Conservation (phyloP, 805 yeast genomes). For the Candida gorgasii region DNA sequence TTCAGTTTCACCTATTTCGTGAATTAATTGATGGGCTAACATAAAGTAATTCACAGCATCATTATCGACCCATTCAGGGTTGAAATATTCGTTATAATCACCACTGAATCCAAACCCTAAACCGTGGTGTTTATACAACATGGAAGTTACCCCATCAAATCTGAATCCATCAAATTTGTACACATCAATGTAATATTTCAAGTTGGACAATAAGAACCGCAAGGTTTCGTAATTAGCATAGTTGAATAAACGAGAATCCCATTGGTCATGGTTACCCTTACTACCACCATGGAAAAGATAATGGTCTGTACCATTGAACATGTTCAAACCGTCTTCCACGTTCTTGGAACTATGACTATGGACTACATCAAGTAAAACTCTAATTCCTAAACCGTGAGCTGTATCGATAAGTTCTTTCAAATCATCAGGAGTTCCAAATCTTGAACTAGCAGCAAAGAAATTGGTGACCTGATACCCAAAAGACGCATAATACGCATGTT, state of each 20-base stretch:
- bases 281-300: conserved; percentile 93
- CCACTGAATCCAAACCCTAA: conserved; percentile 89
- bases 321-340: conserved; percentile 89
- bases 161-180: conserved; percentile 93
- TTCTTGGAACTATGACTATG: conserved; percentile 96
- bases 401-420: conserved; percentile 86
- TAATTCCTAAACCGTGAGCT: conserved; percentile 85
- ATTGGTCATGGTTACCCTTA: conserved; percentile 83
- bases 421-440: conserved; percentile 96
- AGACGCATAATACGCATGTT: conserved; percentile 96
- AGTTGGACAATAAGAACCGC: conserved; percentile 79
- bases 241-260: conserved; percentile 96
- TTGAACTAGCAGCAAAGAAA: conserved; percentile 85
- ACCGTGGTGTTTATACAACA: conserved; percentile 93
- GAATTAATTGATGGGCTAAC: conserved; percentile 83
- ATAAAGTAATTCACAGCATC: conserved; percentile 87
- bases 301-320: conserved; percentile 93
- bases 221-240: conserved; percentile 90
- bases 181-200: conserved; percentile 79
- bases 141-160: conserved; percentile 94
- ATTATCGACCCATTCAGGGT: conserved; percentile 73
- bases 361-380: conserved; percentile 87
- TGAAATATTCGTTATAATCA: conserved; percentile 87
- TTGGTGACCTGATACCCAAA: conserved; percentile 97
- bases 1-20: conserved; percentile 45